Evolutionary conservation across 1,284 basidiomycete species (phyloP).

Genomic region (Austroboletus rostrupii): DNA sequence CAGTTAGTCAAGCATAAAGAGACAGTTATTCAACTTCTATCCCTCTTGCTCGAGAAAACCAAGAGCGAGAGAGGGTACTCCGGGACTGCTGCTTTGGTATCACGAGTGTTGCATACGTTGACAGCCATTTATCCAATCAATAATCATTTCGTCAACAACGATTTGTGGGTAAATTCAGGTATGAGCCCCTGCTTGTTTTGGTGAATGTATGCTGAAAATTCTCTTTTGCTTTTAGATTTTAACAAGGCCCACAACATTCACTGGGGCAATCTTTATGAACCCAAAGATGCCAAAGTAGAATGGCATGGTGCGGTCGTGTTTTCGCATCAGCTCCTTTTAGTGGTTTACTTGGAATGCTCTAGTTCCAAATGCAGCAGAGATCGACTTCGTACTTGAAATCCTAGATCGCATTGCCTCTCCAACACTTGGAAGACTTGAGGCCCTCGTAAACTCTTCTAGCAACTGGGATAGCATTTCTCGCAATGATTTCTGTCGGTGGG

Average conservation of each 20-base stretch:
- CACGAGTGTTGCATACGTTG: constrained; percentile 75
- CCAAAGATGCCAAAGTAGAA: constrained; percentile 77
- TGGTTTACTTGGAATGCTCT: constrained; percentile 29
- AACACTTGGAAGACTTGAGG: constrained; percentile 65
- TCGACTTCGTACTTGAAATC: constrained; percentile 66
- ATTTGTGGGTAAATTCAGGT: constrained; percentile 81
- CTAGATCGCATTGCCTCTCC: constrained; percentile 64
- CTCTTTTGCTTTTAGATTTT: constrained; percentile 49
- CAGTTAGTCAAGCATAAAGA: constrained; percentile 72
- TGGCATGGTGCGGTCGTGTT: constrained; percentile 71
- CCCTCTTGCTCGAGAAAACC: constrained; percentile 72
- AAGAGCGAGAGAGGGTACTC: constrained; percentile 90
- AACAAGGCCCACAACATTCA: constrained; percentile 67
- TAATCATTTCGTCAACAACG: constrained; percentile 78
- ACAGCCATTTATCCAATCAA: constrained; percentile 80
- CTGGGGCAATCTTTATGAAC: constrained; percentile 84
- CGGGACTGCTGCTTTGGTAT: constrained; percentile 76
- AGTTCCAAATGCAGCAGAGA: constrained; percentile 70
- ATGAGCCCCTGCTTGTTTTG: constrained; percentile 17
- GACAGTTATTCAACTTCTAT: constrained; percentile 67
- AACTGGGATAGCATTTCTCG: constrained; percentile 73
- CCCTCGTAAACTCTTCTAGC: constrained; percentile 51
- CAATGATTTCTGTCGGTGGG: constrained; percentile 91
- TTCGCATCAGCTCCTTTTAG: neutral
- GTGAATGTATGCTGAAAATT: neutral